Conservation (phyloP, 208 protist species). For the Strigomonas culicis region DNA sequence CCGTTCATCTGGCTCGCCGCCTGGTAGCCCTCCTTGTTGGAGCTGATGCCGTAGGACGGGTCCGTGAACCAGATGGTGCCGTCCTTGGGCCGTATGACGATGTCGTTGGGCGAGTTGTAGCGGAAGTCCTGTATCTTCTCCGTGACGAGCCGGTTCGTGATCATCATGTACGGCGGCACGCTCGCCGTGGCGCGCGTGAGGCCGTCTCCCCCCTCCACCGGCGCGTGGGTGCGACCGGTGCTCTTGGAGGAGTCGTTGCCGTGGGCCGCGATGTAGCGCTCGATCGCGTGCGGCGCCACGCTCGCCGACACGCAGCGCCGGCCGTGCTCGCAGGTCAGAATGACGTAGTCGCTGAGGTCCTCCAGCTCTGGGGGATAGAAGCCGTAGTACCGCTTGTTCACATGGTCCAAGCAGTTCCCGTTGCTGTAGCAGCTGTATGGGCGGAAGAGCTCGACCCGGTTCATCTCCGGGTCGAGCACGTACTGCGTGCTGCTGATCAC, state of each 20-base stretch:
- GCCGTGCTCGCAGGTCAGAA: conserved; percentile 22
- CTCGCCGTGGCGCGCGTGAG: conserved; percentile 9
- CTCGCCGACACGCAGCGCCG: conserved; percentile 20
- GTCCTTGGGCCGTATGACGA: conserved; percentile 23
- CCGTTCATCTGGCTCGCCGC: conserved; percentile 19
- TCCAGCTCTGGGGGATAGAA: conserved; percentile 24
- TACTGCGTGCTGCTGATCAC: conserved; percentile 25
- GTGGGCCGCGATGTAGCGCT: conserved; percentile 20
- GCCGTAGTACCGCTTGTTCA: conserved; percentile 24
- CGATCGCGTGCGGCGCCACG: conserved; percentile 20
- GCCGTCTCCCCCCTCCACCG: conserved; percentile 6
- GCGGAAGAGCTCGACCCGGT: conserved; percentile 13
- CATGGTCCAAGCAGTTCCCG: conserved; percentile 22
- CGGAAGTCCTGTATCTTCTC: conserved; percentile 16
- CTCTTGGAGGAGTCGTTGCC: conserved; percentile 13
- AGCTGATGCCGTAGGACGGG: conserved; percentile 21
- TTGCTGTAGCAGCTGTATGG: conserved; percentile 20
- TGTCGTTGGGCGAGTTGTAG: conserved; percentile 31
- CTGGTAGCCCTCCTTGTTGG: conserved; percentile 23
- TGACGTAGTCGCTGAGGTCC: conserved; percentile 19
- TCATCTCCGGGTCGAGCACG: conserved; percentile 21
- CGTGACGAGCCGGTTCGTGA: conserved; percentile 21
- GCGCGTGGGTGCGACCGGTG: too few species aligned
- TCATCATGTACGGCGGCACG: conserved; percentile 24
- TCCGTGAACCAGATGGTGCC: conserved; percentile 33